phyloP scores from a whole-genome alignment of 331 rosid genomes.

The Quercus lobata region DNA sequence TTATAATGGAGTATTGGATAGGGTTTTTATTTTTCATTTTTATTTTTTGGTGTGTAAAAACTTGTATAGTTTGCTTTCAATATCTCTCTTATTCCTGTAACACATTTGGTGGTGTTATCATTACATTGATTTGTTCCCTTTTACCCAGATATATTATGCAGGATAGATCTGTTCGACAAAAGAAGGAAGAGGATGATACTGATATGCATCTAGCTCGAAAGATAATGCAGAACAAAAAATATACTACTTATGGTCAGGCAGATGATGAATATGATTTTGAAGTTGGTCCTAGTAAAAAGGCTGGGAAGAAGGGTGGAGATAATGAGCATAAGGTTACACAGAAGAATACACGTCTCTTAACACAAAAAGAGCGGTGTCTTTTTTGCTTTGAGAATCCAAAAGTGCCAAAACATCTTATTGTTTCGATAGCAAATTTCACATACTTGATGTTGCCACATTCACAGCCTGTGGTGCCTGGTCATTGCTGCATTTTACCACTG shows the following conservation, averaged over 20 bases:
- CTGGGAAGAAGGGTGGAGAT: conserved; percentile 51
- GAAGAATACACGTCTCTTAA: conserved; percentile 43
- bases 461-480: conserved; percentile 85
- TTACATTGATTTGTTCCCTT: conserved; percentile 13
- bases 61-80: neutral
- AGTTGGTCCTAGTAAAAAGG: conserved; percentile 58
- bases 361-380: conserved; percentile 75
- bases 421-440: conserved; percentile 74
- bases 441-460: conserved; percentile 86
- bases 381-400: conserved; percentile 78
- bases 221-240: conserved; percentile 75
- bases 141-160: conserved; percentile 40
- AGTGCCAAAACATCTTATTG: conserved; percentile 74
- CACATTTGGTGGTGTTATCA: neutral
- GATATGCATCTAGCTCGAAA: conserved; percentile 80
- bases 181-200: conserved; percentile 68
- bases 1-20: neutral
- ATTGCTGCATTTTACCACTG: conserved; percentile 88
- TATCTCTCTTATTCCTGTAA: neutral
- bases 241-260: conserved; percentile 51
- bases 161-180: conserved; percentile 39
- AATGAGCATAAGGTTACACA: conserved; percentile 44
- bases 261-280: conserved; percentile 91
- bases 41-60: neutral
- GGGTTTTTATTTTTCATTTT: neutral